phyloP scores from a whole-genome alignment of 1,284 basidiomycete genomes.

The Ustilago tritici region DNA sequence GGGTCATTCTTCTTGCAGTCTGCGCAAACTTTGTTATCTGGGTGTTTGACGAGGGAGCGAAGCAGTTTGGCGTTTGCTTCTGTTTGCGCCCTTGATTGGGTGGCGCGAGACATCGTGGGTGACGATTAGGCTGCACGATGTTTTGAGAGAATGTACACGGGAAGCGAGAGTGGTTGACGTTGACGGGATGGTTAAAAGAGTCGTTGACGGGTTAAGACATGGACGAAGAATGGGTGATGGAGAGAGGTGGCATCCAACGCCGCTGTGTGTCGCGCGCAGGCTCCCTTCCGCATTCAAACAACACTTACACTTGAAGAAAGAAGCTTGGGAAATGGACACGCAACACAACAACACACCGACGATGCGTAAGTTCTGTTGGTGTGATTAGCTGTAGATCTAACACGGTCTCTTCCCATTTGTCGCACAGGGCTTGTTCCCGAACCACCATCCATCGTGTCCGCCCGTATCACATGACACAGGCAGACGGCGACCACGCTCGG shows the following conservation, averaged over 20 bases:
- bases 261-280: too few relatives aligned
- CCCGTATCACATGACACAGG: background rate
- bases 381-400: background rate
- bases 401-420: background rate
- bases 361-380: too few relatives aligned
- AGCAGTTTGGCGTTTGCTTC: conserved; percentile 66
- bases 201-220: background rate
- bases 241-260: background rate
- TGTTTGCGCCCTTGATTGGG: conserved; percentile 66
- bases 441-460: background rate
- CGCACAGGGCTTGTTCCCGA: background rate
- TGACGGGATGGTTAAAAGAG: background rate
- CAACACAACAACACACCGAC: background rate
- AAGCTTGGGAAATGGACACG: background rate
- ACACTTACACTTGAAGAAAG: background rate
- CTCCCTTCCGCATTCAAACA: too few relatives aligned
- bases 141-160: background rate
- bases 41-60: conserved; percentile 71
- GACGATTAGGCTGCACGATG: background rate
- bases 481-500: background rate
- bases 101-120: conserved; percentile 57
- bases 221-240: background rate
- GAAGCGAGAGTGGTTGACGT: background rate
- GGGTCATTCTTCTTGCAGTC: conserved; percentile 76
- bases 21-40: conserved; percentile 89